Conservation (phyloP, 2,329 filamentous ascomycete species). For the Thelonectria discophora region DNA sequence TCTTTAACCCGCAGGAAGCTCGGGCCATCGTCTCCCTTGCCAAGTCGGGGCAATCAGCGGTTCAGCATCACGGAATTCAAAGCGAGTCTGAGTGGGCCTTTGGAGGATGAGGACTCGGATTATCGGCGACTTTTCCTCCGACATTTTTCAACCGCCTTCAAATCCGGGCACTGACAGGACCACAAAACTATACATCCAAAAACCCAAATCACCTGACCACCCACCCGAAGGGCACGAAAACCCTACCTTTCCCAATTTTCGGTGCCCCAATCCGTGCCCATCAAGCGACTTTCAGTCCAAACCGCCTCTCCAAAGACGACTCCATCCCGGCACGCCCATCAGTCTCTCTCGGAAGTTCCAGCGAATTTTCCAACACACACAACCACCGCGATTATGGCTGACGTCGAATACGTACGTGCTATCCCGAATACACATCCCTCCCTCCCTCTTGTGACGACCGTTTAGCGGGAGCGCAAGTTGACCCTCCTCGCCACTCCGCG, state of each 20-base stretch:
- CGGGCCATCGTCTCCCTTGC: slow-evolving; percentile 2
- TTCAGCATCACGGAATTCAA: not conserved
- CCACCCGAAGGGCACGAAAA: slow-evolving; percentile 52
- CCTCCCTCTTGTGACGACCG: slow-evolving; percentile 18
- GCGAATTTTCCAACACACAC: slow-evolving; percentile 54
- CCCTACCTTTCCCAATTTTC: slow-evolving; percentile 50
- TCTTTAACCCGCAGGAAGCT: slow-evolving; percentile 3
- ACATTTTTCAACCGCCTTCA: not conserved
- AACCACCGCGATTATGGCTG: slow-evolving; percentile 76
- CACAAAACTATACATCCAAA: slow-evolving; percentile 8
- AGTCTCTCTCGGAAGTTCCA: slow-evolving; percentile 50
- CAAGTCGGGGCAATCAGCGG: slow-evolving; percentile 14
- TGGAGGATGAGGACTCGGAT: slow-evolving; percentile 2
- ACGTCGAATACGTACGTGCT: slow-evolving; percentile 81
- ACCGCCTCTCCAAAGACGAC: slow-evolving; percentile 50
- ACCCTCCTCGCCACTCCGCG: slow-evolving; percentile 32
- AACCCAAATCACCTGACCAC: slow-evolving; percentile 45
- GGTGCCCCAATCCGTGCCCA: slow-evolving; percentile 42
- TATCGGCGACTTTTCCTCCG: slow-evolving; percentile 13
- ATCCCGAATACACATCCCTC: slow-evolving; percentile 31
- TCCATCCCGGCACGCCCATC: slow-evolving; percentile 11
- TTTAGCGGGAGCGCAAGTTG: slow-evolving; percentile 30
- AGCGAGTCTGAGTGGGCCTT: too few species aligned
- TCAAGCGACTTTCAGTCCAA: slow-evolving; percentile 41
- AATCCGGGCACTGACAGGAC: not conserved